These are phyloP conservation scores for Trypanosoma boissoni DNA, from an alignment of 208 protist species.

Conservation along the genomic window DNA sequence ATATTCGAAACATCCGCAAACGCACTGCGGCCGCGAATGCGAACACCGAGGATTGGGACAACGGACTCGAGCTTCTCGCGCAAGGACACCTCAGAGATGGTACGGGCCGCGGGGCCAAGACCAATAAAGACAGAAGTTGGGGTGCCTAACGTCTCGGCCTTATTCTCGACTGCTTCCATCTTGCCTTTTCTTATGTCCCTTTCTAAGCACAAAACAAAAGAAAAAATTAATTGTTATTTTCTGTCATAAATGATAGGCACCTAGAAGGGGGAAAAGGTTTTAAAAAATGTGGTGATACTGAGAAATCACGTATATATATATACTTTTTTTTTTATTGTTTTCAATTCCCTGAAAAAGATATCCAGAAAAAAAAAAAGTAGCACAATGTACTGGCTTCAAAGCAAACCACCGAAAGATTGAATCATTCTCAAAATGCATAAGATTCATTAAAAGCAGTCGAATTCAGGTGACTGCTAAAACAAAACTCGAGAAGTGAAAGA, in stretches of 20 bases:
- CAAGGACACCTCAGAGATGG: slow-evolving; percentile 28
- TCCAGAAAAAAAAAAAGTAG: too few species aligned
- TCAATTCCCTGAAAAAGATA: too few species aligned
- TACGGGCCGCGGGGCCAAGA: slow-evolving; percentile 44
- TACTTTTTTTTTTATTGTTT: too few species aligned
- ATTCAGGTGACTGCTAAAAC: too few species aligned
- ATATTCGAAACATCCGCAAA: slow-evolving; percentile 57
- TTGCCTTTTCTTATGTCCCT: neutral
- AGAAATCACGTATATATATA: slow-evolving; percentile 18
- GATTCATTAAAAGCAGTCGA: too few species aligned
- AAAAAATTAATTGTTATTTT: neutral
- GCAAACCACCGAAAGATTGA: too few species aligned
- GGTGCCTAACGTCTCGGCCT: neutral
- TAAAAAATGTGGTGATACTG: neutral
- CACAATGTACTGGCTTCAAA: too few species aligned
- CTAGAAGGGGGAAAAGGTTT: neutral
- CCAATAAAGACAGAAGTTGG: slow-evolving; percentile 64
- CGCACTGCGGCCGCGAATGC: slow-evolving; percentile 66
- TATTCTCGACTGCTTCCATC: neutral
- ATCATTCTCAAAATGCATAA: too few species aligned
- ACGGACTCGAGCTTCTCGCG: slow-evolving; percentile 27
- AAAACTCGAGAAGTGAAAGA: too few species aligned
- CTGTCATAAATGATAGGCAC: neutral
- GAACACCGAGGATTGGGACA: slow-evolving; percentile 27
- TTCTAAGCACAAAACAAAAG: neutral